Percentiles rank a stretch among this genome's conserved stretches.
phyloP scores from a whole-genome alignment of 257 asterid genomes.

The Solanum bulbocastanum region DNA sequence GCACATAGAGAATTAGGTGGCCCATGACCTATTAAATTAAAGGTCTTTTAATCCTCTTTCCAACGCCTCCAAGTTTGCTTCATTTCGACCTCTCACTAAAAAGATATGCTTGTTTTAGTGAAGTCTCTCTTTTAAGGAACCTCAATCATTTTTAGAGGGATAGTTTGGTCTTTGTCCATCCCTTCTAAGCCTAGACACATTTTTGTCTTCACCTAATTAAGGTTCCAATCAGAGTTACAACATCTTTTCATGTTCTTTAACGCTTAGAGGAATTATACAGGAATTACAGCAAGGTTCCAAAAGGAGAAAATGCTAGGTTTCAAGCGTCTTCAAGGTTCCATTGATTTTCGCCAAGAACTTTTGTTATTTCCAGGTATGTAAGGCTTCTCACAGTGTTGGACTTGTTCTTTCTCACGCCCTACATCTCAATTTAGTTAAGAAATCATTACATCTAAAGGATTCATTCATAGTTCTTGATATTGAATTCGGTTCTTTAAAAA shows the following conservation, averaged over 20 bases:
- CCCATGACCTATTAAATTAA: too few relatives aligned
- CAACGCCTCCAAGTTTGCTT: background rate
- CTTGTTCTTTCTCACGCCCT: background rate
- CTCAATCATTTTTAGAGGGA: too few relatives aligned
- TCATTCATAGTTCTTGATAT: too few relatives aligned
- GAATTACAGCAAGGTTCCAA: background rate
- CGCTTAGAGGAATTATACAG: too few relatives aligned
- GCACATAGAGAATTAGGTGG: background rate
- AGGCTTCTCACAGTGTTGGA: background rate
- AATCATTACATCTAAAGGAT: too few relatives aligned
- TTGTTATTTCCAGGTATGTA: background rate
- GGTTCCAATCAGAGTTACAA: background rate
- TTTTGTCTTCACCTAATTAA: background rate
- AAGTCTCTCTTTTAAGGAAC: background rate
- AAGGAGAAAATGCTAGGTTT: background rate
- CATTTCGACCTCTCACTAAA: background rate
- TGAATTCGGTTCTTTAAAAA: too few relatives aligned
- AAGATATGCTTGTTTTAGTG: background rate
- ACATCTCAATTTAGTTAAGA: too few relatives aligned
- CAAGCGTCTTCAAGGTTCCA: too few relatives aligned
- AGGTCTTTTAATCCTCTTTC: background rate
- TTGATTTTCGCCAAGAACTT: too few relatives aligned
- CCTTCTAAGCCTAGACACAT: background rate
- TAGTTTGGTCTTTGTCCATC: background rate
- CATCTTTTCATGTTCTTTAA: background rate